Evolutionary conservation across 1,139 yeast species (phyloP), one percentile per base, ranked within the genome.

Genomic region (Sugiyamaella pinicola): DNA sequence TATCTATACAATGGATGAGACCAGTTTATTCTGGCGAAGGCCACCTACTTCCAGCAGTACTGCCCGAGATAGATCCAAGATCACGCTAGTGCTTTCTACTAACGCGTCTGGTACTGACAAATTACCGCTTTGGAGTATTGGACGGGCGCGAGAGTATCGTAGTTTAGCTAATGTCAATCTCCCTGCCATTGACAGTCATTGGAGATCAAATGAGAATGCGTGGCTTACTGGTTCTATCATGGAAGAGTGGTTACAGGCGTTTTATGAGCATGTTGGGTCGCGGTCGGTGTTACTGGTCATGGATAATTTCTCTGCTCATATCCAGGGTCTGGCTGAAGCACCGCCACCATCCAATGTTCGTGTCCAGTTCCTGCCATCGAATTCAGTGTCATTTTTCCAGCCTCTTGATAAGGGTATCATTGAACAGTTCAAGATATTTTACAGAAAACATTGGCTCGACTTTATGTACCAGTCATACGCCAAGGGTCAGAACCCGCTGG

Each of bases 221-320:
- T 52, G 55, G 55, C 29, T 52, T 24, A 52, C 55, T 19, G 55
- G 55, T 5, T 34, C 51, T 15, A 52, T 52, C 13, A 52, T 52
- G 55, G 51, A 47, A 18, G 55, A 52, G 17, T 52, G 55, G 55
- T 45, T 52, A 17, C 48, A 39, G 21, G 38, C 44, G 18, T 52
- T 52, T 17, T 52, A 52, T 33, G 51, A 47, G 13, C 48, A 52
- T 43, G 45, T 52, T 22, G 55, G 55, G 10, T 29, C 34, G 3
- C 35, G 47, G 9, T 28, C 48, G 4, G 55, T 52, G 17, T 15
- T 52, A 28, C 45, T 52, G 17, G 45, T 52, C 2, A 26, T 52
- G 44, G 55, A 52, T 40, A 52, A 52, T 26, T 52, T 52, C 39
- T 52, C 55, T n/a, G 52, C 55, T 6, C 55, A 52, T 47, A 47